Conservation (phyloP, 1,284 basidiomycete species). For the Phylloporus gajari region DNA sequence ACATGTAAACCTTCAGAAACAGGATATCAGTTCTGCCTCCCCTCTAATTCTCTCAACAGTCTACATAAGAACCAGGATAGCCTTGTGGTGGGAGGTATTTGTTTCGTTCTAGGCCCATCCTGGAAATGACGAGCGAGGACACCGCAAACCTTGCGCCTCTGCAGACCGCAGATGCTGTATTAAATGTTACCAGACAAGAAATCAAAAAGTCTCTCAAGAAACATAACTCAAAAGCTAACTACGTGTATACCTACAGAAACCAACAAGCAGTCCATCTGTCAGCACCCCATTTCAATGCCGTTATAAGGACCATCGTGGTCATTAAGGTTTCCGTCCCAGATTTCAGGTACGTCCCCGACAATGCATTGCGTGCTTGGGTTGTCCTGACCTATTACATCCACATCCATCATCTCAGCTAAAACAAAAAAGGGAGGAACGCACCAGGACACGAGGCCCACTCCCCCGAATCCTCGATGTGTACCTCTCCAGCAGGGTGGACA, state of each 20-base stretch:
- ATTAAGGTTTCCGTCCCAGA: constrained; percentile 55
- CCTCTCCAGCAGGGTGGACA: constrained; percentile 67
- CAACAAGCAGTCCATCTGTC: background rate
- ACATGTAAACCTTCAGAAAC: too few relatives aligned
- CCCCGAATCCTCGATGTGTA: constrained; percentile 62
- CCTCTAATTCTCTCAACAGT: too few relatives aligned
- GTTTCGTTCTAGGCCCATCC: too few relatives aligned
- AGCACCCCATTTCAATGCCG: constrained; percentile 61
- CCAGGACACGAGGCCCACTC: constrained; percentile 62
- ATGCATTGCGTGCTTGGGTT: constrained; percentile 63
- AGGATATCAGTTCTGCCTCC: too few relatives aligned
- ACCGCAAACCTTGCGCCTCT: too few relatives aligned
- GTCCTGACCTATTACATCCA: constrained; percentile 58
- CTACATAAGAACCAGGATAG: too few relatives aligned
- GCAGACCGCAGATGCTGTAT: too few relatives aligned
- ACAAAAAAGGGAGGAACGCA: constrained; percentile 23
- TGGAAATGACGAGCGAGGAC: too few relatives aligned
- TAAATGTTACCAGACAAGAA: too few relatives aligned
- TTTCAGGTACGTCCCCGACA: constrained; percentile 64
- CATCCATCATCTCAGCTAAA: background rate
- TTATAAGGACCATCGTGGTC: constrained; percentile 73
- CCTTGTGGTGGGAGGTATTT: too few relatives aligned
- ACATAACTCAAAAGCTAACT: too few relatives aligned
- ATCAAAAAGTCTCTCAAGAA: too few relatives aligned
- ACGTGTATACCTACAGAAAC: background rate